Percentiles rank a stretch among this genome's conserved stretches.
These are phyloP conservation scores for Metarhizium brunneum DNA, from an alignment of 2,329 filamentous ascomycete genomes.

Conservation along the genomic window DNA sequence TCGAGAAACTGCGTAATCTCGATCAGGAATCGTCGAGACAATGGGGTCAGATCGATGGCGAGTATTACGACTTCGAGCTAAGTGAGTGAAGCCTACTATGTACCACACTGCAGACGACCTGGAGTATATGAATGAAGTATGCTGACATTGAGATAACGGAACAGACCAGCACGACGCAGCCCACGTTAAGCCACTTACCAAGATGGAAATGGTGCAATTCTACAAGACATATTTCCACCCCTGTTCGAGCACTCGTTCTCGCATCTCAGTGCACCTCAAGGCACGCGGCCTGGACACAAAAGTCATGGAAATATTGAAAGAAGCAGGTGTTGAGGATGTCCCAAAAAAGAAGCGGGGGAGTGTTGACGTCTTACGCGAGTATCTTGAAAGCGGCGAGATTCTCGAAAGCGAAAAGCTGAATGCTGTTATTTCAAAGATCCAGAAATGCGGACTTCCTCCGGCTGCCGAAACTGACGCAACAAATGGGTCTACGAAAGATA, in stretches of 20 bases:
- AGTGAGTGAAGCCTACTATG: slow-evolving; percentile 43
- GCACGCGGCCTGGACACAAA: slow-evolving; percentile 55
- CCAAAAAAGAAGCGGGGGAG: slow-evolving; percentile 37
- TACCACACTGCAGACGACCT: background rate
- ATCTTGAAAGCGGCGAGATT: slow-evolving; percentile 38
- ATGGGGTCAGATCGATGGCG: slow-evolving; percentile 76
- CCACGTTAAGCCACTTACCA: slow-evolving; percentile 64
- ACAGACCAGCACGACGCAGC: slow-evolving; percentile 68
- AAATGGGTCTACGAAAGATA: slow-evolving; percentile 31
- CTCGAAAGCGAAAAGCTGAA: slow-evolving; percentile 40
- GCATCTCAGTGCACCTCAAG: slow-evolving; percentile 73
- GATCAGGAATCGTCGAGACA: slow-evolving; percentile 73
- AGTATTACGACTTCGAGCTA: slow-evolving; percentile 84
- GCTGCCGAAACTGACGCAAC: slow-evolving; percentile 22
- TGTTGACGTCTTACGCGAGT: slow-evolving; percentile 37
- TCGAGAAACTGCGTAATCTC: slow-evolving; percentile 90
- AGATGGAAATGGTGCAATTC: slow-evolving; percentile 71
- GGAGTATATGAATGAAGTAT: background rate
- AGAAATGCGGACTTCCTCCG: slow-evolving; percentile 31
- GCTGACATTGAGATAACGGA: background rate
- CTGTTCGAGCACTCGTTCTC: slow-evolving; percentile 63
- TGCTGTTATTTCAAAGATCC: slow-evolving; percentile 35
- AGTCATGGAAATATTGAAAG: slow-evolving; percentile 29
- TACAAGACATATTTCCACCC: slow-evolving; percentile 70
- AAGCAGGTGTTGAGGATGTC: slow-evolving; percentile 24